Evolutionary conservation across 257 asterid species (phyloP).

Genomic region (Echites panduratus): DNA sequence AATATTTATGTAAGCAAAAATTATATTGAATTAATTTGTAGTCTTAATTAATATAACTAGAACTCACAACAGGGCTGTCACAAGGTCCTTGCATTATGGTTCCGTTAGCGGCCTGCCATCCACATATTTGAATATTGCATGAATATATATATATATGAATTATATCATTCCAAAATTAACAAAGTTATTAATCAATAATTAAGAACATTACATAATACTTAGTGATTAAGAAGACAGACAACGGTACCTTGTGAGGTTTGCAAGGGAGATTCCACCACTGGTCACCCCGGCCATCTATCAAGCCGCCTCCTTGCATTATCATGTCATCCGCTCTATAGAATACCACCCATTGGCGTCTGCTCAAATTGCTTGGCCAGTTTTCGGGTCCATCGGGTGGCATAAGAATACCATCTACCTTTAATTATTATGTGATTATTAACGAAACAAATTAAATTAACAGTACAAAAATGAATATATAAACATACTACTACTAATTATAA

Average conservation of each 20-base stretch:
- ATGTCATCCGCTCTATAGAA: constrained; percentile 45
- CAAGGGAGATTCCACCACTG: constrained; percentile 64
- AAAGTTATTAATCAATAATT: no score
- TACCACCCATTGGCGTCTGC: constrained; percentile 58
- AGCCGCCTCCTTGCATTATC: constrained; percentile 46
- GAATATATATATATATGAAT: background rate
- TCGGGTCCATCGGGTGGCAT: constrained; percentile 63
- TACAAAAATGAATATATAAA: no score
- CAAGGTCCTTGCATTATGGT: constrained; percentile 41
- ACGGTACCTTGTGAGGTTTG: constrained; percentile 56
- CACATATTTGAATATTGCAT: background rate
- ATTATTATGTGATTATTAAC: background rate
- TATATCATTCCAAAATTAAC: no score
- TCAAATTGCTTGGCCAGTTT: constrained; percentile 39
- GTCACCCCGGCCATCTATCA: constrained; percentile 52
- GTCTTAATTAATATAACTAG: no score
- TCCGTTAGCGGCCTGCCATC: constrained; percentile 39
- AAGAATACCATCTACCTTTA: constrained; percentile 48
- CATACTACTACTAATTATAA: no score
- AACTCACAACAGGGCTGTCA: constrained; percentile 64
- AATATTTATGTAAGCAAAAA: no score
- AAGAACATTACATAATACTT: no score
- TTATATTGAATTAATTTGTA: background rate
- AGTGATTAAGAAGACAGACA: no score
- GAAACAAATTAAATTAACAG: no score